These are phyloP conservation scores for Ganoderma meredithae DNA, from an alignment of 1,284 basidiomycete species.

Conservation along the genomic window DNA sequence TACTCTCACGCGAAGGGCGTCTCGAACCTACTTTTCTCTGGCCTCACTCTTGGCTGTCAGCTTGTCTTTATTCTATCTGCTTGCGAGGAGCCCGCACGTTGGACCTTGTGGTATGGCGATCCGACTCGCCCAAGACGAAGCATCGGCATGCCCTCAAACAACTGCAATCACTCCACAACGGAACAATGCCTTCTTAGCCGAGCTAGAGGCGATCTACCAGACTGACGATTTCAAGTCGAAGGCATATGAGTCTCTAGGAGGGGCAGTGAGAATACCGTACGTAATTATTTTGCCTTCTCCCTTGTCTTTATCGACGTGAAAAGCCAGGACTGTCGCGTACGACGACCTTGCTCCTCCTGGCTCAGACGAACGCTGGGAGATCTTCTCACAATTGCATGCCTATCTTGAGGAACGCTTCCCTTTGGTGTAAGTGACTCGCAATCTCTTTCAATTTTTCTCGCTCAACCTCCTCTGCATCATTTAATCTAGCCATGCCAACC, in stretches of 20 bases:
- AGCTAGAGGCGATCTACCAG: constrained; percentile 45
- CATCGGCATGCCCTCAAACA: constrained; percentile 36
- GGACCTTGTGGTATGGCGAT: constrained; percentile 10
- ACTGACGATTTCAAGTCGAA: constrained; percentile 47
- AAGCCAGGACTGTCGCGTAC: constrained; percentile 38
- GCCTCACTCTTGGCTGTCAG: constrained; percentile 2
- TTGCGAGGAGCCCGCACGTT: constrained; percentile 15
- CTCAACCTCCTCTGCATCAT: not conserved
- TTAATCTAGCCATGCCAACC: constrained; percentile 53
- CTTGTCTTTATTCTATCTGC: constrained; percentile 19
- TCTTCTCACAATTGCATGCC: constrained; percentile 48
- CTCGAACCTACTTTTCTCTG: constrained; percentile 15
- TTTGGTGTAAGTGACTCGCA: constrained; percentile 42
- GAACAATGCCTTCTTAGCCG: constrained; percentile 41
- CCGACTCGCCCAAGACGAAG: not conserved
- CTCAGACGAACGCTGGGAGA: constrained; percentile 53
- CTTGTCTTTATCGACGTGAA: not conserved
- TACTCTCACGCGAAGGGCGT: not conserved
- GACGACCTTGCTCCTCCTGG: constrained; percentile 44
- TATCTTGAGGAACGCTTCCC: constrained; percentile 52
- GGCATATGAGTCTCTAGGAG: constrained; percentile 51
- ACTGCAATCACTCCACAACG: constrained; percentile 38
- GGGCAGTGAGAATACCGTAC: constrained; percentile 54
- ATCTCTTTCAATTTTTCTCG: not conserved
- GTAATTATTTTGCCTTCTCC: constrained; percentile 23